Evolutionary conservation across 257 asterid species (phyloP).

Genomic region (Solanum commersonii): DNA sequence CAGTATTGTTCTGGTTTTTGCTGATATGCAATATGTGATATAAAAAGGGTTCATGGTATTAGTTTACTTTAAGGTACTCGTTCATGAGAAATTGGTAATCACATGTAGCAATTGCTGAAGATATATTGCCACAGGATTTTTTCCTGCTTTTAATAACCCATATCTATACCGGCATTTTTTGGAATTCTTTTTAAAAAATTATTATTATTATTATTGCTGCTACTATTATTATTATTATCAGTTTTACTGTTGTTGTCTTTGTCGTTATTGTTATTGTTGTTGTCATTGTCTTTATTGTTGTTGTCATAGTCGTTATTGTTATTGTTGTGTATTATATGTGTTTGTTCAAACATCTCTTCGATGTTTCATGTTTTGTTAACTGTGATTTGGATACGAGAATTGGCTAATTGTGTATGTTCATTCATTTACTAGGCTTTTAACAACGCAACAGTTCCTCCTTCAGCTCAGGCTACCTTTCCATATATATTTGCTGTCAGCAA

Average conservation of each 20-base stretch:
- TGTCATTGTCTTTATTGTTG: neutral
- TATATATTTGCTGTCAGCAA: constrained; percentile 84
- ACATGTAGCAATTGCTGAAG: neutral
- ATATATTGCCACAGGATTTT: neutral
- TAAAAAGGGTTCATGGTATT: neutral
- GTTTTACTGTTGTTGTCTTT: neutral
- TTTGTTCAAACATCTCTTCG: neutral
- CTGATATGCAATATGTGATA: neutral
- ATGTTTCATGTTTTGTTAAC: neutral
- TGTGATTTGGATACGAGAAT: neutral
- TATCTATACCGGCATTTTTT: neutral
- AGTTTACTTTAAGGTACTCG: neutral
- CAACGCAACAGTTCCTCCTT: constrained; percentile 87
- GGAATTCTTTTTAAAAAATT: neutral
- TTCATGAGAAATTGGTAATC: neutral
- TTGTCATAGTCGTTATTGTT: no score
- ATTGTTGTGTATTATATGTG: neutral
- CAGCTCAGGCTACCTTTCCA: constrained; percentile 89
- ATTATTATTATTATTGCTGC: neutral
- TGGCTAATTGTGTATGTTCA: neutral
- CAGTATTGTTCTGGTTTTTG: neutral
- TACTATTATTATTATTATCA: neutral
- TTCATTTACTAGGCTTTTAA: constrained; percentile 45
- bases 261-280: neutral
- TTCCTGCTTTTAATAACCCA: neutral